Evolutionary conservation across 371 early-diverging fungal genomes (phyloP), one percentile per base, ranked within the genome.

Genomic region (Mycotypha africana): DNA sequence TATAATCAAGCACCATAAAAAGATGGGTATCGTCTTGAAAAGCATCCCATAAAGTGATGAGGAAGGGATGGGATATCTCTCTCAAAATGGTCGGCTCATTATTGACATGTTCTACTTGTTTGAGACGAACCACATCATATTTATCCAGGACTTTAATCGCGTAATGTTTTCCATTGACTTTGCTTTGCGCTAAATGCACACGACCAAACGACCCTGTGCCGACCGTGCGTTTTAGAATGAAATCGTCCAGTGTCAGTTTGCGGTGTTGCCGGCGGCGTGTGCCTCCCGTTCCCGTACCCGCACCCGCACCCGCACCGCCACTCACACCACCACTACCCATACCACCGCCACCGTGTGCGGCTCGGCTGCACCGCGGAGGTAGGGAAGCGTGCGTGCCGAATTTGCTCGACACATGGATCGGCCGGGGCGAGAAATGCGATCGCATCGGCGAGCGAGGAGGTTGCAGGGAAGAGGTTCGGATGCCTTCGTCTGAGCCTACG

Each of bases 1-100:
- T 76, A 65, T 95, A 98, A 53, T 96, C 97, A 93, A 97, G 93
- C 5, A 88, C 97, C 44, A 97, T 76, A 60, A 90, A 98, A 21
- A 98, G 70, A 56, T 91, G 86, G 10, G 92, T 85, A 47, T 80
- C 80, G 43, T 86, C 89, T 50, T 96, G 93, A 58, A 98, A 98
- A 6, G 92, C 84, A 47, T 85, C 94, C 65, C 85, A 89, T 4
- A 98, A 67, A 40, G 89, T 91, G 10, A 94, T 94, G 1, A 99
- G 84, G 68, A 85, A 97, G 2, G 97, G 96, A 24, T 84, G 91
- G 16, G 85, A 73, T 10, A 89, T 79, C 36, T 92, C 63, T 38
- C 85, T 79, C 23, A 97, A 63, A 15, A 92, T 94, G 22, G 85
- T 81, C 35, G 89, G 79, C 67, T 97, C 96, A 4, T 92, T 91